phyloP scores from a whole-genome alignment of 2,329 filamentous ascomycete species.

The Fusarium graminum region DNA sequence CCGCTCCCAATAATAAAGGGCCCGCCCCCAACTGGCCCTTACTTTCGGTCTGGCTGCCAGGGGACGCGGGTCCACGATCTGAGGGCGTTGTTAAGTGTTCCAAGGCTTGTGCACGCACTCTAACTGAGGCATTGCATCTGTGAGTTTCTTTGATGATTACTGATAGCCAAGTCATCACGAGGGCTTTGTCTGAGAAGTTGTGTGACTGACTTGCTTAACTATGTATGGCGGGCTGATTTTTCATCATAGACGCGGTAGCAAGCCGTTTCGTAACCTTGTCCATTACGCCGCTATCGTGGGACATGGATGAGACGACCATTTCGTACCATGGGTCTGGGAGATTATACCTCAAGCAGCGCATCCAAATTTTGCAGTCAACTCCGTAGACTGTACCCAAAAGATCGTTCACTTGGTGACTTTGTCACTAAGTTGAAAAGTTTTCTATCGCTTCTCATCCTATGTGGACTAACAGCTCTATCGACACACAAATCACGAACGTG shows the following conservation, averaged over 20 bases:
- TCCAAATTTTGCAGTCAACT: slow-evolving; percentile 24
- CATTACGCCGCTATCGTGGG: slow-evolving; percentile 28
- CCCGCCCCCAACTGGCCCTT: slow-evolving; percentile 25
- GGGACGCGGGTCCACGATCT: slow-evolving; percentile 13
- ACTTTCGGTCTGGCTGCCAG: slow-evolving; percentile 17
- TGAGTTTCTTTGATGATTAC: slow-evolving; percentile 4
- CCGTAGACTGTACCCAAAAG: slow-evolving; percentile 6
- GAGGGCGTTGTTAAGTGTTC: slow-evolving; percentile 6
- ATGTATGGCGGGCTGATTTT: slow-evolving; percentile 32
- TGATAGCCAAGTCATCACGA: slow-evolving; percentile 8
- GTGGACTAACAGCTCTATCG: slow-evolving; percentile 14
- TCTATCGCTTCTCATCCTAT: slow-evolving; percentile 16
- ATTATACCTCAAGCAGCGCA: slow-evolving; percentile 41
- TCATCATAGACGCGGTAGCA: slow-evolving; percentile 28
- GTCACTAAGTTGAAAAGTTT: slow-evolving; percentile 2
- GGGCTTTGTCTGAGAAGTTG: slow-evolving; percentile 2
- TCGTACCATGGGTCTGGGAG: slow-evolving; percentile 38
- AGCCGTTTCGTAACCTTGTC: slow-evolving; percentile 46
- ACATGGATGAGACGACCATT: slow-evolving; percentile 36
- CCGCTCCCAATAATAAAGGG: slow-evolving; percentile 35
- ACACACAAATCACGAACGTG: slow-evolving; percentile 15
- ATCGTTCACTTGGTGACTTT: slow-evolving; percentile 17
- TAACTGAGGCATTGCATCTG: slow-evolving; percentile 17
- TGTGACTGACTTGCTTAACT: slow-evolving; percentile 11
- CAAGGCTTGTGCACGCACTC: slow-evolving; percentile 25